Evolutionary conservation across 2,329 filamentous ascomycete genomes (phyloP).

Genomic region (Apiospora koreana): DNA sequence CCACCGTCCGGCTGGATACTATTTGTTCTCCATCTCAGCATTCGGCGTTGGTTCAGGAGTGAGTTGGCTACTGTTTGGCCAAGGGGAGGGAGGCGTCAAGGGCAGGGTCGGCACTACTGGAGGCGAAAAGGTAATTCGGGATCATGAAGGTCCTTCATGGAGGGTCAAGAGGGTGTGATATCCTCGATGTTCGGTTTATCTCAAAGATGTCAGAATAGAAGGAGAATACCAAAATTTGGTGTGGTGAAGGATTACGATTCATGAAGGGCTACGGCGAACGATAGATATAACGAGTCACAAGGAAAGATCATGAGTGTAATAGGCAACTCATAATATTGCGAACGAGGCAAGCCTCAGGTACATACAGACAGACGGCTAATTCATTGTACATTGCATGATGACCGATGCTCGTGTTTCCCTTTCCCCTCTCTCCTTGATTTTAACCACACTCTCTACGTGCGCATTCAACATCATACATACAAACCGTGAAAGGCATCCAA

Average conservation of each 20-base stretch:
- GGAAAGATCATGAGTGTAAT: neutral
- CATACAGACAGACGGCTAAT: neutral
- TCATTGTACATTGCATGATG: neutral
- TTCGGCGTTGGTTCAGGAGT: neutral
- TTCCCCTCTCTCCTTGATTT: neutral
- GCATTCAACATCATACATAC: neutral
- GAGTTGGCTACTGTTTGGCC: neutral
- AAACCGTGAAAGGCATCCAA: neutral
- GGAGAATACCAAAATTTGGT: neutral
- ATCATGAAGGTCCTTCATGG: neutral
- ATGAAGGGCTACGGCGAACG: neutral
- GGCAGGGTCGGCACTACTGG: neutral
- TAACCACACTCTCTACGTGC: neutral
- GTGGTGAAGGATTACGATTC: slow-evolving; percentile 1
- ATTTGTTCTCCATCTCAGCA: neutral
- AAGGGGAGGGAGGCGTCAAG: neutral
- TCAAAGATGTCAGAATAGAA: neutral
- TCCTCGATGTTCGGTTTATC: neutral
- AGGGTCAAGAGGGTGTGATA: neutral
- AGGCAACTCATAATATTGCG: neutral
- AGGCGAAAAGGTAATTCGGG: neutral
- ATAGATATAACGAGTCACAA: neutral
- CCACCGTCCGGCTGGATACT: neutral
- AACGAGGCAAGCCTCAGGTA: neutral
- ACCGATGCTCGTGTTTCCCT: neutral